Conservation (phyloP, 768 basidiomycete genomes). For the Hortiboletus campestris region DNA sequence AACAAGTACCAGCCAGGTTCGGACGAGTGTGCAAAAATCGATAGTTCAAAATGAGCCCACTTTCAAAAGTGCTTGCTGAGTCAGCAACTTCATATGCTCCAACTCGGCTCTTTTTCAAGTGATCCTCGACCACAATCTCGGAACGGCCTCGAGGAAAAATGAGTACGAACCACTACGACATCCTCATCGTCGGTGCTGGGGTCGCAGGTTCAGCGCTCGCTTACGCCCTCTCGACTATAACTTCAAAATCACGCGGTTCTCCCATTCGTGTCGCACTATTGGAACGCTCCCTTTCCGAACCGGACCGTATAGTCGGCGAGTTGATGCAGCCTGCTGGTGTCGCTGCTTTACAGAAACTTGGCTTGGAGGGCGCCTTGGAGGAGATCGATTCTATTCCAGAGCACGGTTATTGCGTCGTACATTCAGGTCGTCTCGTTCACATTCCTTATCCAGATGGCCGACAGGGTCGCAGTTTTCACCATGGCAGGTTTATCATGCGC, state of each 20-base stretch:
- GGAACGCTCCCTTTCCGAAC: constrained; percentile 89
- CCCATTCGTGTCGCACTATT: constrained; percentile 80
- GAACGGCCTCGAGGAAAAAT: constrained; percentile 4
- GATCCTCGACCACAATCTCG: background rate
- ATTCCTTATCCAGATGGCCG: constrained; percentile 81
- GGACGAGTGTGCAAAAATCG: background rate
- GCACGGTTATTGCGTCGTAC: constrained; percentile 82
- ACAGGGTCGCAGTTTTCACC: constrained; percentile 89
- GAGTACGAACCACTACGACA: constrained; percentile 51
- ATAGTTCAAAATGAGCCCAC: constrained; percentile 1
- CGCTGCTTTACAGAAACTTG: constrained; percentile 70
- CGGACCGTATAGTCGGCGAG: constrained; percentile 97
- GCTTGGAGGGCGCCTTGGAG: constrained; percentile 71
- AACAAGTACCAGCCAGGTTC: no score
- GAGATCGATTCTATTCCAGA: constrained; percentile 85
- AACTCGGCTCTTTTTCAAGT: background rate
- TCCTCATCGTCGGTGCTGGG: constrained; percentile 90
- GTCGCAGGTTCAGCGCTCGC: constrained; percentile 87
- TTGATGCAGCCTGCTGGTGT: constrained; percentile 93
- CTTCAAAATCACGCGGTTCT: constrained; percentile 38
- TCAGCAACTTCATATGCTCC: constrained; percentile 7
- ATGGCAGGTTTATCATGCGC: constrained; percentile 84
- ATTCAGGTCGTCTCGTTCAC: constrained; percentile 61
- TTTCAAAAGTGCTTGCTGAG: constrained; percentile 10
- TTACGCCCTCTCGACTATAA: constrained; percentile 69